Conservation (phyloP, 345 rosid species). For the Eucalyptus sp. region DNA sequence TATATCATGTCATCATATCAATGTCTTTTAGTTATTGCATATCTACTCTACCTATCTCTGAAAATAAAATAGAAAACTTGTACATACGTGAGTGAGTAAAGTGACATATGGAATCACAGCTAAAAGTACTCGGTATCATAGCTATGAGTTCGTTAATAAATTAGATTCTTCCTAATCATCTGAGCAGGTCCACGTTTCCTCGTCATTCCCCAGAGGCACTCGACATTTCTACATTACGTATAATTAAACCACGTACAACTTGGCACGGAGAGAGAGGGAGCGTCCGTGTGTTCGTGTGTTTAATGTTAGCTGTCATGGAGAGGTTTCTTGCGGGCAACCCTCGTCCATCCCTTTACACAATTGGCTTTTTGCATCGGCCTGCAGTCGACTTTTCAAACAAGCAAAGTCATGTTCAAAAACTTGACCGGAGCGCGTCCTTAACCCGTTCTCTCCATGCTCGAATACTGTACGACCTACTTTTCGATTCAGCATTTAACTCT, state of each 20-base stretch:
- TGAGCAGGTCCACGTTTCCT: background rate
- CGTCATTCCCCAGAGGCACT: background rate
- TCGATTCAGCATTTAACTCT: background rate
- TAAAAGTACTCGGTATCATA: background rate
- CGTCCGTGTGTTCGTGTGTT: accelerated
- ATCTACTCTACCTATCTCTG: background rate
- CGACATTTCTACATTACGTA: background rate
- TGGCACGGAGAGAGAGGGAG: background rate
- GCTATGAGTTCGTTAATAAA: background rate
- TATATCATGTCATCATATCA: background rate
- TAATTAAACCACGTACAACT: background rate
- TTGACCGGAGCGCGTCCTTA: background rate
- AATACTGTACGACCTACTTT: too few species aligned
- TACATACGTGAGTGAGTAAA: background rate
- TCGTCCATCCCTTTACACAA: background rate
- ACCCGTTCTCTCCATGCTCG: background rate
- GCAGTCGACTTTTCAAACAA: background rate
- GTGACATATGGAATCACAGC: background rate
- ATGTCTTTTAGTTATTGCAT: background rate
- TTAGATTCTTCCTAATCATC: background rate
- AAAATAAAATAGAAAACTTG: background rate
- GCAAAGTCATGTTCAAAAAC: background rate
- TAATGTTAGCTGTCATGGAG: background rate
- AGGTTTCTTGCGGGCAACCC: background rate
- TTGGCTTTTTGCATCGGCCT: background rate